Conservation (phyloP, 139 green algal species). For the Micractinium sp. region DNA sequence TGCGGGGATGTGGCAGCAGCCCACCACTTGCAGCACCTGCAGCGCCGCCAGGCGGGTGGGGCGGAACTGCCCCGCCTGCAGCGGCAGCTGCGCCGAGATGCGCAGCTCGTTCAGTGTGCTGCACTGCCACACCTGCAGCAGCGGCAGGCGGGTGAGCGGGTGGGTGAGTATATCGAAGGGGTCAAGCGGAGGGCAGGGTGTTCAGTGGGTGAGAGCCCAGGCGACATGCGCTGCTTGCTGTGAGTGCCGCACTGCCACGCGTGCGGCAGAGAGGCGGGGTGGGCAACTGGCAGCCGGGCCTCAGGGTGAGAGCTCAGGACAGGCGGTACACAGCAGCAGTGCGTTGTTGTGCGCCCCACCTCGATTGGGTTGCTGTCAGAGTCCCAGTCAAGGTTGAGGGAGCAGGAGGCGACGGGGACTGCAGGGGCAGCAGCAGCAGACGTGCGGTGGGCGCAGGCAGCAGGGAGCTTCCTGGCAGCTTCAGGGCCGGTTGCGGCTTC, state of each 20-base stretch:
- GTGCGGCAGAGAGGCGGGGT: too few relatives aligned
- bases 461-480: neutral
- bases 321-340: too few relatives aligned
- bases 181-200: neutral
- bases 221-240: neutral
- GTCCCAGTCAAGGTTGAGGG: slow-evolving; percentile 30
- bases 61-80: slow-evolving; percentile 29
- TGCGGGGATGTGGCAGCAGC: slow-evolving; percentile 22
- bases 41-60: slow-evolving; percentile 23
- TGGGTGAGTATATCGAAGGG: neutral
- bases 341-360: neutral
- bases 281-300: too few relatives aligned
- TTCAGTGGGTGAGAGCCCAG: neutral
- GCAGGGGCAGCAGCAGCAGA: neutral
- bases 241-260: too few relatives aligned
- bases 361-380: slow-evolving; percentile 22
- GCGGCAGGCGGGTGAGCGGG: neutral
- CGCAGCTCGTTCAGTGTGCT: slow-evolving; percentile 14
- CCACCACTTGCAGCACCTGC: slow-evolving; percentile 3
- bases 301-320: neutral
- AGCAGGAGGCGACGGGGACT: slow-evolving; percentile 31
- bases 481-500: too few relatives aligned
- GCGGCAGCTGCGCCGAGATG: slow-evolving; percentile 28
- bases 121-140: slow-evolving; percentile 29
- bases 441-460: neutral